Percentiles rank a stretch among this genome's conserved stretches.
Conservation (phyloP, 2,329 filamentous ascomycete genomes). For the Ascochyta lentis region DNA sequence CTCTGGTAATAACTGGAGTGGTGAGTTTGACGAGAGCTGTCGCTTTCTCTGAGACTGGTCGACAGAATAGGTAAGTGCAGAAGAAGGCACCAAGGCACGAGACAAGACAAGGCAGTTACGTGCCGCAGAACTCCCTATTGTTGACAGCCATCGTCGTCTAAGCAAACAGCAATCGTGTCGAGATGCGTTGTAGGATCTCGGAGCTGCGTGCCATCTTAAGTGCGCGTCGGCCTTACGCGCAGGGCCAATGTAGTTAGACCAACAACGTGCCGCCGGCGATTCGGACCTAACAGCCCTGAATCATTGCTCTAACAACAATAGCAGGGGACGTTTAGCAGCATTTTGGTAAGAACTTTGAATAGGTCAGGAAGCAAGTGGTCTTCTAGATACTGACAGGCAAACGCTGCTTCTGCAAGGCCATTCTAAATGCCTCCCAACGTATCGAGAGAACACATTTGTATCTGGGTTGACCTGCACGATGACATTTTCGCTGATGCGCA, state of each 20-base stretch:
- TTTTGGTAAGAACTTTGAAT: too few relatives aligned
- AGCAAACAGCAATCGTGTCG: constrained; percentile 1
- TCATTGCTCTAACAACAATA: too few relatives aligned
- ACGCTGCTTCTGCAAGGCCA: too few relatives aligned
- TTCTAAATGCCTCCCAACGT: too few relatives aligned
- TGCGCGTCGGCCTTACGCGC: constrained; percentile 17
- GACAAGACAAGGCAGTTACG: constrained; percentile 12
- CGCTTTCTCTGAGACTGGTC: constrained; percentile 1
- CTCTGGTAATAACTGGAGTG: constrained; percentile 2
- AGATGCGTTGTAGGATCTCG: background rate
- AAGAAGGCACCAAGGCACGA: constrained; percentile 10
- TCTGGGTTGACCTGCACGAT: too few relatives aligned
- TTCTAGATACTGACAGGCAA: too few relatives aligned
- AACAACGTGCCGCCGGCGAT: too few relatives aligned
- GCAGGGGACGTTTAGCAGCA: too few relatives aligned
- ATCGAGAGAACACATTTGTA: too few relatives aligned
- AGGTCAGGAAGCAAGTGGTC: too few relatives aligned
- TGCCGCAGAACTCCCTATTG: constrained; percentile 14
- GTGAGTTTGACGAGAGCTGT: constrained; percentile 14
- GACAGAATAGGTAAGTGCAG: constrained; percentile 18
- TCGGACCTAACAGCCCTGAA: too few relatives aligned
- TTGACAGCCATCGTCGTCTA: constrained; percentile 9
- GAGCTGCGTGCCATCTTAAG: background rate
- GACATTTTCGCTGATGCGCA: too few relatives aligned
- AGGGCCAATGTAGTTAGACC: constrained; percentile 1